Percentiles rank a stretch among this genome's conserved stretches.
These are phyloP conservation scores for Zygoascus hellenicus DNA, from an alignment of 1,139 yeast species.

Conservation along the genomic window DNA sequence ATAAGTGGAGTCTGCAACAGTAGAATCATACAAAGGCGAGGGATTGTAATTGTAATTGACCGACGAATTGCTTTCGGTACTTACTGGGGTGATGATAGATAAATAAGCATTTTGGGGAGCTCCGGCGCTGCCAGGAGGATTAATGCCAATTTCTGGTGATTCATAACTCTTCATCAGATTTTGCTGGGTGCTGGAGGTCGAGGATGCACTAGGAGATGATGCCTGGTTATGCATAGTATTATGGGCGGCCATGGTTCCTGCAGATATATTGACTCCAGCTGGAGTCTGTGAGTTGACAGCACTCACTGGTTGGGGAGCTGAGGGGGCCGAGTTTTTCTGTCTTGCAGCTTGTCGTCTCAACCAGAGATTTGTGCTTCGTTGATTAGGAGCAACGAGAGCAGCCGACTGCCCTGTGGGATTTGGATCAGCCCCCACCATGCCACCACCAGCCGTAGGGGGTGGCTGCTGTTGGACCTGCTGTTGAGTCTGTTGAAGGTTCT, in stretches of 20 bases:
- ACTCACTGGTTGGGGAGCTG: conserved; percentile 3
- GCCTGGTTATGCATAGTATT: neutral
- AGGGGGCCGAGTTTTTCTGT: conserved; percentile 11
- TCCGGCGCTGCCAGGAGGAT: no score
- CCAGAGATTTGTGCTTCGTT: conserved; percentile 17
- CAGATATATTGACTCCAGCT: neutral
- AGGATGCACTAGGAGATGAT: neutral
- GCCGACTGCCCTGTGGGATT: neutral
- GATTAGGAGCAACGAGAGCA: neutral
- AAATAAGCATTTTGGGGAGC: neutral
- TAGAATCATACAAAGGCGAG: conserved; percentile 1
- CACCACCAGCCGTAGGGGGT: neutral
- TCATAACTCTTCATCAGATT: neutral
- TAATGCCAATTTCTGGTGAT: neutral
- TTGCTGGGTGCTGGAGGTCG: neutral
- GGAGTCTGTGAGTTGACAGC: neutral
- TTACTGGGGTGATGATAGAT: conserved; percentile 1
- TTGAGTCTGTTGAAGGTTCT: neutral
- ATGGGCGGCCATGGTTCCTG: no score
- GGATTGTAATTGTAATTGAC: conserved; percentile 5
- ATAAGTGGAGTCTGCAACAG: conserved; percentile 1
- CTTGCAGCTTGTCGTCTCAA: conserved; percentile 22
- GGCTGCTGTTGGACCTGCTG: conserved; percentile 7
- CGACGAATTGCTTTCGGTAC: neutral
- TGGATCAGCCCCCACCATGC: no score